phyloP scores from a whole-genome alignment of 2,329 filamentous ascomycete genomes.

The Uncinocarpus reesii region DNA sequence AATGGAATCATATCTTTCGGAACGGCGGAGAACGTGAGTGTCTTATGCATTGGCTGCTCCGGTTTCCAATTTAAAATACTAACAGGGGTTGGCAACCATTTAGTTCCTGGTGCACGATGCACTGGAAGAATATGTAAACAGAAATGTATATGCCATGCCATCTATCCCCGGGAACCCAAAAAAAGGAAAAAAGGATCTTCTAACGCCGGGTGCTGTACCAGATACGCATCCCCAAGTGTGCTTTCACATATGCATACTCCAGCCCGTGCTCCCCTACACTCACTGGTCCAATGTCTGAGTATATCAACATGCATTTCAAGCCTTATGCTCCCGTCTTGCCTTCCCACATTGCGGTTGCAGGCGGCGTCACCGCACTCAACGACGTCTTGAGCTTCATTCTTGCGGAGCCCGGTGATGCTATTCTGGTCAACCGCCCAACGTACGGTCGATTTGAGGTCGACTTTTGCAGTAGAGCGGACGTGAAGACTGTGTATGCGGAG shows the following conservation, averaged over 20 bases:
- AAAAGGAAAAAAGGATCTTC: not conserved
- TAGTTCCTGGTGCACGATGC: conserved; percentile 32
- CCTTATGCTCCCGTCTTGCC: conserved; percentile 28
- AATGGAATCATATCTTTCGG: conserved; percentile 29
- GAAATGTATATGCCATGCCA: conserved; percentile 22
- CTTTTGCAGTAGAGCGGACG: conserved; percentile 37
- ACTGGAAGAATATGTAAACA: conserved; percentile 31
- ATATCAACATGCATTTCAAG: conserved; percentile 36
- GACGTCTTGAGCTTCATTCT: conserved; percentile 37
- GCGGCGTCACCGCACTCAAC: conserved; percentile 35
- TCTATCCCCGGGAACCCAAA: not conserved
- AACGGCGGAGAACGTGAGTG: conserved; percentile 29
- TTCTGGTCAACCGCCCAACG: conserved; percentile 38
- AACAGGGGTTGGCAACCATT: not conserved
- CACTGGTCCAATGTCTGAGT: conserved; percentile 32
- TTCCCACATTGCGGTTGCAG: conserved; percentile 34
- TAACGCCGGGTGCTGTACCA: not conserved
- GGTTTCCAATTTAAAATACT: not conserved
- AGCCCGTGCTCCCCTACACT: not conserved
- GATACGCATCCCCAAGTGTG: conserved; percentile 2
- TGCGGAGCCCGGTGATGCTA: conserved; percentile 37
- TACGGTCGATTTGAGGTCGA: conserved; percentile 44
- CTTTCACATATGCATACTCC: conserved; percentile 1
- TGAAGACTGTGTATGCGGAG: conserved; percentile 33
- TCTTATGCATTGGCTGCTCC: not conserved